phyloP scores from a whole-genome alignment of 169 alveolate genomes.

The Plasmodium gallinaceum region DNA sequence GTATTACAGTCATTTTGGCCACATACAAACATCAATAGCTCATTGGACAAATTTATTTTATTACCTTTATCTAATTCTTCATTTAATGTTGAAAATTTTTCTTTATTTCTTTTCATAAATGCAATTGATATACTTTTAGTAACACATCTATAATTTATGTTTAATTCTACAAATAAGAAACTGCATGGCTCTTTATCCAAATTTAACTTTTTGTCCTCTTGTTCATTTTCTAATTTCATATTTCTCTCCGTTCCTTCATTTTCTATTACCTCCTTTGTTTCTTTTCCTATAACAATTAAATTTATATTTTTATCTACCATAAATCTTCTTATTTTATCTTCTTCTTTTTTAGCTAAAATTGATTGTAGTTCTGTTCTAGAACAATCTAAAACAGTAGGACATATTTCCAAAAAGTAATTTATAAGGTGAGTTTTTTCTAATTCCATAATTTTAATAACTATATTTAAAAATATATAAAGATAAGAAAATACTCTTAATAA shows the following conservation, averaged over 20 bases:
- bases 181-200: constrained; percentile 38
- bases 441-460: constrained; percentile 63
- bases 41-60: constrained; percentile 63
- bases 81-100: constrained; percentile 32
- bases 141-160: constrained; percentile 69
- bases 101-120: constrained; percentile 75
- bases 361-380: constrained; percentile 85
- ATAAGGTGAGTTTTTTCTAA: constrained; percentile 84
- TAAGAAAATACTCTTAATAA: too few relatives aligned
- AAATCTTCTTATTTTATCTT: constrained; percentile 82
- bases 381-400: constrained; percentile 88
- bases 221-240: constrained; percentile 25
- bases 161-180: constrained; percentile 66
- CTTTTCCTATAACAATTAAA: constrained; percentile 86
- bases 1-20: constrained; percentile 72
- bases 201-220: constrained; percentile 3
- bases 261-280: constrained; percentile 49
- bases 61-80: constrained; percentile 38
- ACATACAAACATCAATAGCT: constrained; percentile 76
- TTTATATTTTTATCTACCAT: constrained; percentile 83
- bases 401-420: constrained; percentile 86
- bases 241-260: constrained; percentile 23
- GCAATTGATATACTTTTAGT: constrained; percentile 73
- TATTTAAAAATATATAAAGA: too few relatives aligned
- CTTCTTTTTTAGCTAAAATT: constrained; percentile 82